phyloP scores from a whole-genome alignment of 2,329 filamentous ascomycete species.

The Fusarium verrucosum region DNA sequence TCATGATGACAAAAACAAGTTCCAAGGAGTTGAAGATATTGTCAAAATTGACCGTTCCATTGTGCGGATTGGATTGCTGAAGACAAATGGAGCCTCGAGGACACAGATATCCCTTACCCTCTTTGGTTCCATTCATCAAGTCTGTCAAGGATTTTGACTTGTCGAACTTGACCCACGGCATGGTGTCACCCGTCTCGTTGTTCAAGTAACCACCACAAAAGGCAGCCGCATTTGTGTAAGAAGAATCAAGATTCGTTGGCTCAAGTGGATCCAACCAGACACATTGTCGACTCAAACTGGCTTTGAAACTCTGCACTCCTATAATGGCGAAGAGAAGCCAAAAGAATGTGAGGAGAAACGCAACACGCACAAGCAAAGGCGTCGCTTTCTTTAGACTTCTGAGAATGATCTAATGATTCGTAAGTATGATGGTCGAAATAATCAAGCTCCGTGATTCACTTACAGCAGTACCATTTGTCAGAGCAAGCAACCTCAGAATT shows the following conservation, averaged over 20 bases:
- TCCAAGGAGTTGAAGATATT: slow-evolving; percentile 93
- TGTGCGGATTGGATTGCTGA: slow-evolving; percentile 80
- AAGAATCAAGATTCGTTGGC: slow-evolving; percentile 61
- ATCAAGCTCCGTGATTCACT: slow-evolving; percentile 47
- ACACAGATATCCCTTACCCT: slow-evolving; percentile 87
- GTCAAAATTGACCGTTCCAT: slow-evolving; percentile 91
- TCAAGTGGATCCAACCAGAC: slow-evolving; percentile 76
- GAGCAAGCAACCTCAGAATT: slow-evolving; percentile 86
- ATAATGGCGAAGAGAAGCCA: slow-evolving; percentile 98
- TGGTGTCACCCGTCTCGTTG: slow-evolving; percentile 62
- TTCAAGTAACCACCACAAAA: slow-evolving; percentile 89
- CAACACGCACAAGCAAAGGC: slow-evolving; percentile 89
- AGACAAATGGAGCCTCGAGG: slow-evolving; percentile 85
- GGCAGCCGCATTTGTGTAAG: slow-evolving; percentile 72
- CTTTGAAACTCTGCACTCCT: slow-evolving; percentile 95
- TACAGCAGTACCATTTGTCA: slow-evolving; percentile 93
- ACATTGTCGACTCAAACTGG: slow-evolving; percentile 79
- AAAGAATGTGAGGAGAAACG: slow-evolving; percentile 94
- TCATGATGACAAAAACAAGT: slow-evolving; percentile 98
- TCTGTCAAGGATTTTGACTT: slow-evolving; percentile 53
- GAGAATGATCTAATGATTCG: slow-evolving; percentile 76
- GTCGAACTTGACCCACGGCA: slow-evolving; percentile 72
- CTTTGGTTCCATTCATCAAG: slow-evolving; percentile 59
- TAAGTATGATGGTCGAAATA: slow-evolving; percentile 11
- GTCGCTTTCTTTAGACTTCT: slow-evolving; percentile 95